These are phyloP conservation scores for Talaromyces sp. DNA, from an alignment of 2,329 filamentous ascomycete genomes.

Conservation along the genomic window DNA sequence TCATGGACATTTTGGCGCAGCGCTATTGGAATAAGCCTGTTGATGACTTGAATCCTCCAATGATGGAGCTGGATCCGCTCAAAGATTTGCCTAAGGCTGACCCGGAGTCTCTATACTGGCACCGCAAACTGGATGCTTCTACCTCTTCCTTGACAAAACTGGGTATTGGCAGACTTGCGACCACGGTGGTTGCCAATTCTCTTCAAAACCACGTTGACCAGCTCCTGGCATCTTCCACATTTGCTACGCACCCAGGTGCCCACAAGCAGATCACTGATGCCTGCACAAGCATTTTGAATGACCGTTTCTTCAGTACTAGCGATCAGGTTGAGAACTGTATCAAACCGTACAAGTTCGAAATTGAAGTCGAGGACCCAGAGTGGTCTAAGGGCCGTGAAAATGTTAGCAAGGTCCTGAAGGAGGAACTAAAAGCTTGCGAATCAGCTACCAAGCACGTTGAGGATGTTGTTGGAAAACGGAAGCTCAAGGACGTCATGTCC, in stretches of 20 bases:
- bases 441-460: conserved; percentile 75
- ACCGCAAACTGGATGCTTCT: conserved; percentile 89
- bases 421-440: conserved; percentile 83
- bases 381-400: conserved; percentile 87
- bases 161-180: conserved; percentile 88
- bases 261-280: conserved; percentile 91
- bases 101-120: conserved; percentile 86
- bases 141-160: conserved; percentile 89
- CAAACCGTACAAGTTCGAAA: conserved; percentile 98
- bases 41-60: conserved; percentile 71
- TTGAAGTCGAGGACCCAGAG: conserved; percentile 88
- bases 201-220: conserved; percentile 81
- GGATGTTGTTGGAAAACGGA: conserved; percentile 74
- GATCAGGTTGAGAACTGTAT: conserved; percentile 99
- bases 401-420: conserved; percentile 76
- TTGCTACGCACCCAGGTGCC: conserved; percentile 87
- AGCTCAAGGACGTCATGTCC: conserved; percentile 82
- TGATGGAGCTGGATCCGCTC: conserved; percentile 71
- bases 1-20: conserved; percentile 88
- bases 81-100: conserved; percentile 82
- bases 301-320: conserved; percentile 93
- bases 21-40: conserved; percentile 98
- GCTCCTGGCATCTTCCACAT: conserved; percentile 78
- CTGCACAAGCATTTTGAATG: conserved; percentile 84
- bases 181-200: conserved; percentile 85